Conservation (phyloP, 73 alveolate genomes). For the Paramecium caudatum region DNA sequence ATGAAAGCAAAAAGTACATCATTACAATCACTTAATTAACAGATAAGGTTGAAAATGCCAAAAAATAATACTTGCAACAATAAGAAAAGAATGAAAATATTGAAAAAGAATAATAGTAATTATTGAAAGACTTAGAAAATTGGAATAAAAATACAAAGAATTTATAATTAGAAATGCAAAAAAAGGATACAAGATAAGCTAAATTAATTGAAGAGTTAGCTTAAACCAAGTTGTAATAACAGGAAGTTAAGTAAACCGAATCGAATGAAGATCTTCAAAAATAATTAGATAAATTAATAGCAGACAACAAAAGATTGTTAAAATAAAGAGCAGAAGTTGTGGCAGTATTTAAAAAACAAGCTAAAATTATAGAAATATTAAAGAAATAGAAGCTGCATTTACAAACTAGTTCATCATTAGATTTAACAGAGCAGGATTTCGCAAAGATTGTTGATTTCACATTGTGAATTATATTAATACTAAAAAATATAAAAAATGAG, state of each 20-base stretch:
- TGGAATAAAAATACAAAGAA: slow-evolving; percentile 52
- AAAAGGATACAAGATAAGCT: slow-evolving; percentile 29
- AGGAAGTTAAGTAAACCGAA: not conserved
- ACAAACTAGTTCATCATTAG: slow-evolving; percentile 8
- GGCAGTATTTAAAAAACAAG: slow-evolving; percentile 43
- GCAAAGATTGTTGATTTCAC: slow-evolving; percentile 59
- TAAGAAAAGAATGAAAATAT: slow-evolving; percentile 20
- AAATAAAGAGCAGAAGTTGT: slow-evolving; percentile 66
- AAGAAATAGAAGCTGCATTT: slow-evolving; percentile 55
- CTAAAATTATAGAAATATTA: slow-evolving; percentile 44
- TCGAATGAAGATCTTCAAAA: slow-evolving; percentile 55
- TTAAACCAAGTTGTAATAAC: not conserved
- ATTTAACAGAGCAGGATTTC: slow-evolving; percentile 59
- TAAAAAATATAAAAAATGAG: slow-evolving; percentile 48
- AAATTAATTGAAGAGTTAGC: slow-evolving; percentile 54
- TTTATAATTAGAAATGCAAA: not conserved
- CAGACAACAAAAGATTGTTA: slow-evolving; percentile 51
- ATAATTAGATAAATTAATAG: slow-evolving; percentile 45
- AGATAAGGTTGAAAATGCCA: slow-evolving; percentile 9
- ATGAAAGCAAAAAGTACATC: slow-evolving; percentile 43
- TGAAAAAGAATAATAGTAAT: slow-evolving; percentile 29
- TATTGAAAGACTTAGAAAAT: slow-evolving; percentile 31
- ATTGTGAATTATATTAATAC: slow-evolving; percentile 11
- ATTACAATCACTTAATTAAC: slow-evolving; percentile 10
- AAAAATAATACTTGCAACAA: not conserved